Evolutionary conservation across 768 basidiomycete genomes (phyloP).

Genomic region (Russula earlei): DNA sequence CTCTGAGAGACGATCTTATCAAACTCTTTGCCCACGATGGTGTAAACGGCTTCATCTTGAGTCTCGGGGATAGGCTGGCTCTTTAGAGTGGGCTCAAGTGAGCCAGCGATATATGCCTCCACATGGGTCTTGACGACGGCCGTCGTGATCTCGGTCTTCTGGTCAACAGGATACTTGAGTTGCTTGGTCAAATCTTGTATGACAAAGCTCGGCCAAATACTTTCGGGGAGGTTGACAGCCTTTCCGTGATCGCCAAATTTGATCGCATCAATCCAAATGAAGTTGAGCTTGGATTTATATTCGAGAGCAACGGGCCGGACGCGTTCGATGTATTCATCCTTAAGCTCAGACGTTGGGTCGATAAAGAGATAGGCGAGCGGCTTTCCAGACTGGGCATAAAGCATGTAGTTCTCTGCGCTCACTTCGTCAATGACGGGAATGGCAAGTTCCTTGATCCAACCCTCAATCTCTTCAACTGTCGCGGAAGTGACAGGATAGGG

Average conservation of each 20-base stretch:
- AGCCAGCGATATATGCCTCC: slow-evolving; percentile 56
- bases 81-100: slow-evolving; percentile 79
- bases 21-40: slow-evolving; percentile 82
- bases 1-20: slow-evolving; percentile 81
- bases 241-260: slow-evolving; percentile 95
- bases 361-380: slow-evolving; percentile 94
- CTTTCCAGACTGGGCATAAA: slow-evolving; percentile 72
- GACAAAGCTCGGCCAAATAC: slow-evolving; percentile 91
- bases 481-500: slow-evolving; percentile 51
- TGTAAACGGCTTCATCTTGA: slow-evolving; percentile 77
- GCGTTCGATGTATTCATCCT: slow-evolving; percentile 53
- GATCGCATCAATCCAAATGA: slow-evolving; percentile 95
- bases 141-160: slow-evolving; percentile 49
- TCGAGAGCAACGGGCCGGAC: slow-evolving; percentile 71
- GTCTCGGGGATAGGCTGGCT: slow-evolving; percentile 74
- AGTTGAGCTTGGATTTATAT: slow-evolving; percentile 85
- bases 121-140: slow-evolving; percentile 53
- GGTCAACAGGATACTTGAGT: slow-evolving; percentile 84
- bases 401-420: slow-evolving; percentile 83
- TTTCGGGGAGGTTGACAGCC: slow-evolving; percentile 76
- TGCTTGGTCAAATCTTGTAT: slow-evolving; percentile 77
- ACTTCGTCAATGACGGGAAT: slow-evolving; percentile 89
- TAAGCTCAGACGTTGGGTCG: slow-evolving; percentile 63
- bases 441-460: slow-evolving; percentile 76
- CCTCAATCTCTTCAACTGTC: slow-evolving; percentile 51